Percentiles rank a stretch among this genome's conserved stretches.
Conservation (phyloP, 192 early-diverging fungal genomes). For the Helicostylum pulchrum region DNA sequence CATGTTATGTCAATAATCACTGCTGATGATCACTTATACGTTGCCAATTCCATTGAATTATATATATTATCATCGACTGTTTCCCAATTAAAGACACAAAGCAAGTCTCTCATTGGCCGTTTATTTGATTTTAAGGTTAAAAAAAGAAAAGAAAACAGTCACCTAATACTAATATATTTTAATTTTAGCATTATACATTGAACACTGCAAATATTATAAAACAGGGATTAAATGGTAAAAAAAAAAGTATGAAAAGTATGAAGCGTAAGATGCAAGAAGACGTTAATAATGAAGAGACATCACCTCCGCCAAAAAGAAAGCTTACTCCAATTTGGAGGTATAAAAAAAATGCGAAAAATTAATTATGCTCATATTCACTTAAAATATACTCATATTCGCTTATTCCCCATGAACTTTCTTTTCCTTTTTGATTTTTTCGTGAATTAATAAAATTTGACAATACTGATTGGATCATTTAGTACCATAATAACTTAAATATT, state of each 20-base stretch:
- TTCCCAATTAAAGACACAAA: conserved; percentile 1
- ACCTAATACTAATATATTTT: not conserved
- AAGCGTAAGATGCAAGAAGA: not conserved
- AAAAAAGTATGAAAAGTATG: not conserved
- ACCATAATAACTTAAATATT: too few species aligned
- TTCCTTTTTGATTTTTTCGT: too few species aligned
- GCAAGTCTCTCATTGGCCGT: not conserved
- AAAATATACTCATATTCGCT: too few species aligned
- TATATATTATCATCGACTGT: not conserved
- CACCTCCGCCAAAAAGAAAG: not conserved
- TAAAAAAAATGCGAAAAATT: too few species aligned
- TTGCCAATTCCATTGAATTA: not conserved
- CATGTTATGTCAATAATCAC: not conserved
- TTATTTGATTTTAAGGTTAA: not conserved
- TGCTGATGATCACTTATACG: conserved; percentile 1
- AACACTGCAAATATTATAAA: not conserved
- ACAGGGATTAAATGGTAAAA: not conserved
- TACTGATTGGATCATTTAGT: too few species aligned
- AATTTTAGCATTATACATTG: conserved; percentile 1
- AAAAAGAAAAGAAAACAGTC: not conserved
- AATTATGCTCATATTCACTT: too few species aligned
- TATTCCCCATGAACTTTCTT: too few species aligned
- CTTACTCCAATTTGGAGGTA: not conserved
- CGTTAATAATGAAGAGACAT: not conserved
- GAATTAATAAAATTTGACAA: too few species aligned